Conservation (phyloP, 1,139 yeast genomes). For the Magnusiomyces fungicola region DNA sequence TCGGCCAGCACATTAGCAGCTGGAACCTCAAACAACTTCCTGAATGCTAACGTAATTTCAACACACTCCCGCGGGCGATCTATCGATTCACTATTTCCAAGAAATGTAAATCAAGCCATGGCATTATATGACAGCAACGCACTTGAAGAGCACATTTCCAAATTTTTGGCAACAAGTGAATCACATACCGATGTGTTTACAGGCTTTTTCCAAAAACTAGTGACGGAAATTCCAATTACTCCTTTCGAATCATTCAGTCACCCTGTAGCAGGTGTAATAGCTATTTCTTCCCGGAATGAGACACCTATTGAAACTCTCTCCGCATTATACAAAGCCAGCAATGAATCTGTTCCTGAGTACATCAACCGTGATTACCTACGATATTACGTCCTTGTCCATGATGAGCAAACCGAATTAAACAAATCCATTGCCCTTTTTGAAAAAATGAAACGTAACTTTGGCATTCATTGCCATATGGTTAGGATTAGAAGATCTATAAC, state of each 20-base stretch:
- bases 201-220: constrained; percentile 51
- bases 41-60: background rate
- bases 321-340: constrained; percentile 29
- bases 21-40: constrained; percentile 5
- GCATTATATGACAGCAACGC: background rate
- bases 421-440: constrained; percentile 29
- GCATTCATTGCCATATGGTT: constrained; percentile 33
- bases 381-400: constrained; percentile 35
- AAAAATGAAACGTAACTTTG: constrained; percentile 32
- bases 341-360: constrained; percentile 30
- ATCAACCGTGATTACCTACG: constrained; percentile 34
- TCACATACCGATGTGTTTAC: constrained; percentile 40
- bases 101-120: constrained; percentile 3
- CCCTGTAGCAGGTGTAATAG: constrained; percentile 73
- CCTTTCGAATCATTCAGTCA: constrained; percentile 89
- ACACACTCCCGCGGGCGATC: constrained; percentile 3
- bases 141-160: constrained; percentile 2
- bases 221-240: constrained; percentile 56
- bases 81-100: background rate
- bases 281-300: constrained; percentile 42
- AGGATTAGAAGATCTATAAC: constrained; percentile 19
- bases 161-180: constrained; percentile 30
- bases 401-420: constrained; percentile 30
- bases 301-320: constrained; percentile 48
- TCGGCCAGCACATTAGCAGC: constrained; percentile 1